Evolutionary conservation across 208 protist genomes (phyloP), one percentile per base, ranked within the genome.

Genomic region (Trypanosoma lewisi): DNA sequence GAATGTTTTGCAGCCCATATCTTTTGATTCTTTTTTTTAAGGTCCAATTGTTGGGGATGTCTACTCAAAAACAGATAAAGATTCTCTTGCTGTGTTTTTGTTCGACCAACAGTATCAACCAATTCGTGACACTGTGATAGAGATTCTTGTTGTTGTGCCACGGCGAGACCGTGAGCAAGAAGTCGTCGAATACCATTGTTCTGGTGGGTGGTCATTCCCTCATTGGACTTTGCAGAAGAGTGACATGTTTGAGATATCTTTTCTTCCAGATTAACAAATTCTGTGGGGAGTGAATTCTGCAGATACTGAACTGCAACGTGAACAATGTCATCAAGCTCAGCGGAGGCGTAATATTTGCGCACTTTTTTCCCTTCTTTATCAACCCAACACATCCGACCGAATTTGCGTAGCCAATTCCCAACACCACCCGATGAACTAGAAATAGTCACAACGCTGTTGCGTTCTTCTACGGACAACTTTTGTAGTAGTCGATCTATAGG

Each of bases 281-380:
- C 58, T 12, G 81, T 39, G 1, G 68, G 52, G 21, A 66, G 47
- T 41, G 59, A 70, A 45, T 34, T 52, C 41, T 80, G 53, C 11
- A 93, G 70, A 27, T 78, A 53, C 12, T 56, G 57, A 7, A 89
- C 44, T 17, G 17, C 44, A 1, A 80, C 17, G 63, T 89, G 87
- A 0, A 63, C 53, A 37, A 89, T 28, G 53, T 90, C 87, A 63
- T 93, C 87, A 50, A 93, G 51, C 9, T 84, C 83, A 0, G 51
- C 53, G 27, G 52, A n/a, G 2, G 75, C 70, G 5, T 68, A 71
- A 59, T 82, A 93, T 39, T 70, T 77, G 6, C 87, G 75, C 28
- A 89, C 74, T 16, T 64, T 70, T 21, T 39, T 31, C 23, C 51
- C 57, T 41, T 57, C 64, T 33, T 52, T 65, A 25, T 81, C 66